Evolutionary conservation across 1,284 basidiomycete species (phyloP).

Genomic region (Neotropicomus parvogracilis): DNA sequence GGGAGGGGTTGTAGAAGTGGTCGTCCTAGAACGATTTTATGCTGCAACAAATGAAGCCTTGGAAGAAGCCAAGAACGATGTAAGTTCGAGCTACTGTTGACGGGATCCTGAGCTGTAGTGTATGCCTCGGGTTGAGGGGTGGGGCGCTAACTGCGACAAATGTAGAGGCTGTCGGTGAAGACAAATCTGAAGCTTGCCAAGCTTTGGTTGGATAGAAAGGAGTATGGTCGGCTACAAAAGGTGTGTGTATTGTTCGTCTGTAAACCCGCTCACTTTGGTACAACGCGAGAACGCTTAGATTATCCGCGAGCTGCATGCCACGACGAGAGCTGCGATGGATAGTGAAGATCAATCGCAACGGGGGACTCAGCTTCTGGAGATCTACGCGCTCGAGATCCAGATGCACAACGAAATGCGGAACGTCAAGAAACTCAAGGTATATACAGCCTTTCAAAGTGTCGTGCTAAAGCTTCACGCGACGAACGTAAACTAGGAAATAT

Average conservation of each 20-base stretch:
- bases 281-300: constrained; percentile 42
- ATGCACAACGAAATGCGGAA: constrained; percentile 98
- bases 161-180: constrained; percentile 87
- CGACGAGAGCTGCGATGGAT: constrained; percentile 56
- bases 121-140: neutral
- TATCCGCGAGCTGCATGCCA: constrained; percentile 66
- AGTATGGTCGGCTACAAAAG: constrained; percentile 81
- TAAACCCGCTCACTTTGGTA: neutral
- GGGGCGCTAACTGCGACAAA: neutral
- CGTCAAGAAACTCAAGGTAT: constrained; percentile 94
- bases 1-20: constrained; percentile 77
- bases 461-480: neutral
- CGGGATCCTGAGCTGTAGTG: neutral
- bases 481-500: constrained; percentile 72
- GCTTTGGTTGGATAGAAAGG: constrained; percentile 93
- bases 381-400: constrained; percentile 97
- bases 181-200: constrained; percentile 97
- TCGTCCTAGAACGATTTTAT: constrained; percentile 92
- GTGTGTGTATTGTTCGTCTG: constrained; percentile 39
- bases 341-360: constrained; percentile 85
- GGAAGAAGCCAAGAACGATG: constrained; percentile 94
- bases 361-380: constrained; percentile 93
- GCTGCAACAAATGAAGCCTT: constrained; percentile 88
- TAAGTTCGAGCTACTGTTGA: constrained; percentile 33
- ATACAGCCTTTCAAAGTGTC: neutral